These are phyloP conservation scores for Plantago major DNA, from an alignment of 257 asterid genomes.

Conservation along the genomic window DNA sequence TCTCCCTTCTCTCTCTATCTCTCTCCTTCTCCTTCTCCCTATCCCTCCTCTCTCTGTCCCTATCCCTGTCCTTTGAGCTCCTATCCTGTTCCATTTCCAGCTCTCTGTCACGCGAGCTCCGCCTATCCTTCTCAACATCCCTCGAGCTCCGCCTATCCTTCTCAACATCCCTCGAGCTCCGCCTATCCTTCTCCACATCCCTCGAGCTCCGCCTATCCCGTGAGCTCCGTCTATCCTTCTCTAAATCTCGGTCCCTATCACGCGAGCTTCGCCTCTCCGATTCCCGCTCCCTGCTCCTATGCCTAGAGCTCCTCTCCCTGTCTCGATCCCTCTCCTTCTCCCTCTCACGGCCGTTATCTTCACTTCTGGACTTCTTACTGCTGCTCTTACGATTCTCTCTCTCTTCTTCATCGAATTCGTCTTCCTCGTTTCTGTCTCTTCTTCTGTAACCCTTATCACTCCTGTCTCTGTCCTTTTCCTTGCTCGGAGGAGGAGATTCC, in stretches of 20 bases:
- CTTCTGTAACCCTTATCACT: constrained; percentile 67
- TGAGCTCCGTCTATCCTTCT: constrained; percentile 28
- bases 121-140: constrained; percentile 35
- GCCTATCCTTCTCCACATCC: constrained; percentile 27
- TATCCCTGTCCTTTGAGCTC: constrained; percentile 28
- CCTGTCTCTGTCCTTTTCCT: constrained; percentile 54
- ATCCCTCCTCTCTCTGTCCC: constrained; percentile 39
- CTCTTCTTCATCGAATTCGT: constrained; percentile 50
- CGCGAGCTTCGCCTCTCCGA: constrained; percentile 41
- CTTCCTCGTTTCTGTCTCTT: constrained; percentile 63
- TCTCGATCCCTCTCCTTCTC: constrained; percentile 27
- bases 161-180: constrained; percentile 16
- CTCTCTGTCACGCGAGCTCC: constrained; percentile 25
- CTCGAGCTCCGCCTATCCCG: constrained; percentile 31
- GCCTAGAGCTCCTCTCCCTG: constrained; percentile 61
- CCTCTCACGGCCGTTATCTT: constrained; percentile 47
- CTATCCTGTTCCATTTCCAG: constrained; percentile 17
- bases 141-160: constrained; percentile 30
- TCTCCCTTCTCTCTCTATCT: constrained; percentile 20
- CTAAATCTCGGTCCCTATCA: constrained; percentile 42
- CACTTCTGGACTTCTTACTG: constrained; percentile 68
- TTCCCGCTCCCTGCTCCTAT: constrained; percentile 50
- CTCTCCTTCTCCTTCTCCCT: neutral
- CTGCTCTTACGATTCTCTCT: constrained; percentile 58
- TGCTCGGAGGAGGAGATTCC: constrained; percentile 34